Percentiles rank a stretch among this genome's conserved stretches.
Evolutionary conservation across 208 protist species (phyloP).

Genomic region (Leptomonas pyrrhocoris): DNA sequence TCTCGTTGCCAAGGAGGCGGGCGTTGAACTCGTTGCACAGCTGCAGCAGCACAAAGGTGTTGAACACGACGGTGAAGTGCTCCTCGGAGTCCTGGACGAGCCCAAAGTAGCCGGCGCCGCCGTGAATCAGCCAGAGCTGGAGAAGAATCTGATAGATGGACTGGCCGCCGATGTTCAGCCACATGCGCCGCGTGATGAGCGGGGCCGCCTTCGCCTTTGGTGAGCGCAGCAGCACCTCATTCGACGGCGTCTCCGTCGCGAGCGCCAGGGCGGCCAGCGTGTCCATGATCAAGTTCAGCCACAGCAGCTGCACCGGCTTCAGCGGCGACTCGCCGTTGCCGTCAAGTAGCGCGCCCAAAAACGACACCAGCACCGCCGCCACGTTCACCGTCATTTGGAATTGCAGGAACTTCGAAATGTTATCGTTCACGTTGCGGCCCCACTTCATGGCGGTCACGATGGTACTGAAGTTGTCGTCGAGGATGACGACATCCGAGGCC

Average conservation of each 20-base stretch:
- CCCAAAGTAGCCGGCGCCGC: slow-evolving; percentile 24
- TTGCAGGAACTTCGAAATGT: slow-evolving; percentile 98
- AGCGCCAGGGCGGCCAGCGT: slow-evolving; percentile 92
- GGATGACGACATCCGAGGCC: slow-evolving; percentile 95
- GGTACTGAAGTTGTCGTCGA: slow-evolving; percentile 98
- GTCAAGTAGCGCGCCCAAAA: slow-evolving; percentile 87
- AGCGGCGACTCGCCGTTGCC: slow-evolving; percentile 80
- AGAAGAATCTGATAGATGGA: slow-evolving; percentile 78
- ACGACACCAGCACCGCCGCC: slow-evolving; percentile 91
- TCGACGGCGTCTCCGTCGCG: slow-evolving; percentile 88
- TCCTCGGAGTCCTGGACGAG: slow-evolving; percentile 15
- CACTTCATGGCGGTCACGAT: slow-evolving; percentile 97
- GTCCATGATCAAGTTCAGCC: slow-evolving; percentile 95
- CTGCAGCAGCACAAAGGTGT: slow-evolving; percentile 89
- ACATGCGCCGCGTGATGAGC: slow-evolving; percentile 93
- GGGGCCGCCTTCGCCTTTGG: slow-evolving; percentile 86
- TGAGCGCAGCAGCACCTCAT: slow-evolving; percentile 65
- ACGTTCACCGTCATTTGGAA: slow-evolving; percentile 98
- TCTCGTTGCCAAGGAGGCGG: slow-evolving; percentile 52
- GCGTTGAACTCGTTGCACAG: slow-evolving; percentile 92
- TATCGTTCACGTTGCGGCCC: slow-evolving; percentile 98
- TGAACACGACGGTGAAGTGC: slow-evolving; percentile 84
- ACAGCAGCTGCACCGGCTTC: slow-evolving; percentile 93
- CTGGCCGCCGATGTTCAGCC: slow-evolving; percentile 84
- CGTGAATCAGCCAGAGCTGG: slow-evolving; percentile 65